A percentile compares a stretch with the other conserved stretches of the same genome.
phyloP scores from a whole-genome alignment of 2,329 filamentous ascomycete species.

The Trichoderma gracile region DNA sequence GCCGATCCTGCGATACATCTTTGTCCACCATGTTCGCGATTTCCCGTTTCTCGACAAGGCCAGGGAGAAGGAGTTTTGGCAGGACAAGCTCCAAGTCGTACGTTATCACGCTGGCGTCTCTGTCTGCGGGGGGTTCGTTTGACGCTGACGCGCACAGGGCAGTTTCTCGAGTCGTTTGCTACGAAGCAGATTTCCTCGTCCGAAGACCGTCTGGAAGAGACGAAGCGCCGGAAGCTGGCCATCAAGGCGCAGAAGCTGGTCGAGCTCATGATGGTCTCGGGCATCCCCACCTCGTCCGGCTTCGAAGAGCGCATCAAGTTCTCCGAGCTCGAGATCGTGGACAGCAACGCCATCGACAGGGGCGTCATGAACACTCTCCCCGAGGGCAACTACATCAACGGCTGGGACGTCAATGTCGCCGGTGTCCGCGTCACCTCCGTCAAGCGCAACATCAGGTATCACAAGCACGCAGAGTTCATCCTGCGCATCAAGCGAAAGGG shows the following conservation, averaged over 20 bases:
- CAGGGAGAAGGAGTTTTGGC: conserved; percentile 98
- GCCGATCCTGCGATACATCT: conserved; percentile 92
- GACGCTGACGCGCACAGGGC: conserved; percentile 1
- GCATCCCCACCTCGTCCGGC: conserved; percentile 89
- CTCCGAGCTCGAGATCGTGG: conserved; percentile 94
- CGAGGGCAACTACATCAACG: conserved; percentile 88
- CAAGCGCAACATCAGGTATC: conserved; percentile 84
- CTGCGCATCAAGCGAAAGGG: conserved; percentile 79
- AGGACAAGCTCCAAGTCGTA: conserved; percentile 93
- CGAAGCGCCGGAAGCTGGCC: conserved; percentile 89
- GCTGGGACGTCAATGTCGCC: conserved; percentile 96
- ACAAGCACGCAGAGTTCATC: conserved; percentile 92
- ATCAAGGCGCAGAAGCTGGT: conserved; percentile 93
- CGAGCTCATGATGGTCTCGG: conserved; percentile 99
- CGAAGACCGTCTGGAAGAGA: conserved; percentile 93
- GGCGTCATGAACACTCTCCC: conserved; percentile 84
- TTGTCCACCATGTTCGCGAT: conserved; percentile 95
- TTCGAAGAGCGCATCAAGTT: conserved; percentile 98
- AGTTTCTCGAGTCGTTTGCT: conserved; percentile 97
- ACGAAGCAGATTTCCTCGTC: conserved; percentile 97
- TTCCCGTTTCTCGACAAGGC: conserved; percentile 98
- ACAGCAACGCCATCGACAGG: conserved; percentile 87
- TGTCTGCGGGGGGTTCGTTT: not conserved
- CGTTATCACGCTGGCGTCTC: conserved; percentile 41
- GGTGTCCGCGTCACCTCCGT: conserved; percentile 78